Percentiles rank a stretch among this genome's conserved stretches.
Evolutionary conservation across 176 grass and related monocot species (phyloP).

Genomic region (Raddia distichophylla): DNA sequence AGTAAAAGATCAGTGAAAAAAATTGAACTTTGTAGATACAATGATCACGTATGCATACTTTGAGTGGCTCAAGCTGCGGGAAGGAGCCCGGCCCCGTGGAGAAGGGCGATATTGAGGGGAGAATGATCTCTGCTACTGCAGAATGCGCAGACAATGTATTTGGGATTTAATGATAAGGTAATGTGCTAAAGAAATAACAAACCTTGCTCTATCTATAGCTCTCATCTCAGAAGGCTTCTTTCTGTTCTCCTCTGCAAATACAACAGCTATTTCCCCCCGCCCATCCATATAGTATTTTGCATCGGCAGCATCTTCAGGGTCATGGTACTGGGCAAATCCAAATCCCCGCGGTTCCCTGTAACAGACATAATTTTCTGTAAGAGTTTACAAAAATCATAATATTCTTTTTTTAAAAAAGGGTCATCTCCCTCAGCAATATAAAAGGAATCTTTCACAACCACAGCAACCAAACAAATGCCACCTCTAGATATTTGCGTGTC

Average conservation of each 20-base stretch:
- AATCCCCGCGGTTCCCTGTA: constrained; percentile 80
- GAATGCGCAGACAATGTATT: neutral
- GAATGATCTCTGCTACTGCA: constrained; percentile 49
- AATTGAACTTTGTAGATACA: neutral
- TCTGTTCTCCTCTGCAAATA: constrained; percentile 94
- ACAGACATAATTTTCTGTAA: neutral
- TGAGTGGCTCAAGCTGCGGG: constrained; percentile 45
- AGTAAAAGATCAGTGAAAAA: neutral
- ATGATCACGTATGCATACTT: constrained; percentile 43
- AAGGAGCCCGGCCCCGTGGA: constrained; percentile 55
- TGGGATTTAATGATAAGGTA: neutral
- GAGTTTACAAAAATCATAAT: neutral
- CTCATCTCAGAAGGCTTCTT: constrained; percentile 93
- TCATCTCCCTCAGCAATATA: neutral
- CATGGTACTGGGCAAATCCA: constrained; percentile 90
- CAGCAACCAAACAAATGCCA: constrained; percentile 16
- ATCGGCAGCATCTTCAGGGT: constrained; percentile 84
- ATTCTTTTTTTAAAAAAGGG: neutral
- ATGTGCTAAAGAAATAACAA: neutral
- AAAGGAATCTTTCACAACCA: neutral
- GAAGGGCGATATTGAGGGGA: constrained; percentile 41
- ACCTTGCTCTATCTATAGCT: constrained; percentile 71
- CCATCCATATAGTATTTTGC: constrained; percentile 97
- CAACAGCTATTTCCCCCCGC: constrained; percentile 84
- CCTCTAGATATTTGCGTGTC: constrained; percentile 14